Base-by-base conservation (phyloP, 139 green algal genomes). In the Spirogloea muscicola region DNA sequence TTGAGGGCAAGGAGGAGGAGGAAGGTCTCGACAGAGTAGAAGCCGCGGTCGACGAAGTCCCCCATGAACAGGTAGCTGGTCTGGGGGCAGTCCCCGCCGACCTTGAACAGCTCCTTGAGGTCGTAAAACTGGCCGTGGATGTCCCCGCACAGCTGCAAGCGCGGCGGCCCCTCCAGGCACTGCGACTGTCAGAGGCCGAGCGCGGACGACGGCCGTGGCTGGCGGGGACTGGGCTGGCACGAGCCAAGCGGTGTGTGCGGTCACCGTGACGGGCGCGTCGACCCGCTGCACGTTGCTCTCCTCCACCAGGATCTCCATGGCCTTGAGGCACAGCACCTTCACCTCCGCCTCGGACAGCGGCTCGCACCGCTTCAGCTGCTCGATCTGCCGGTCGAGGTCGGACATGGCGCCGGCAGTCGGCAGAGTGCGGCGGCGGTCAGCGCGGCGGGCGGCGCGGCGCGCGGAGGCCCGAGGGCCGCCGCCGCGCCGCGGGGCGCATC, bases 61-160 rank as follows among this genome's bases (percentile, higher is more conserved):
- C 94, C 94, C 91, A 99, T 96, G 84, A 99, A 99, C 72, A 99
- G 83, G 81, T 99, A 99, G 80, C 96, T 98, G 10, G 88, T 97
- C 81, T 93, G 82, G 21, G 94, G 94, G 67, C 91, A 97, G 68
- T 99, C 94, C 1, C 94, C 94, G 6, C 94, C 94, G 5, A 97
- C 92, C 69, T 94, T 91, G 76, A 99, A 98, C 16, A 99, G 89
- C 89, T 99, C 94, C 77, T 91, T 92, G 3, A 98, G 82, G 83
- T 98, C 94, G 59, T 95, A 96, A 70, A 96, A 96, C 80, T 96
- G 91, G 9, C 92, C 92, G 69, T 97, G 94, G 38, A 99, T 97
- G 79, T 99, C 94, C 1, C 94, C 94, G 72, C 93, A 87, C 51
- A 87, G 81, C 66, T 80, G 72, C 4, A 36, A 18, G 6, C 37